Conservation (phyloP, 192 early-diverging fungal genomes). For the Gonapodya sp. region DNA sequence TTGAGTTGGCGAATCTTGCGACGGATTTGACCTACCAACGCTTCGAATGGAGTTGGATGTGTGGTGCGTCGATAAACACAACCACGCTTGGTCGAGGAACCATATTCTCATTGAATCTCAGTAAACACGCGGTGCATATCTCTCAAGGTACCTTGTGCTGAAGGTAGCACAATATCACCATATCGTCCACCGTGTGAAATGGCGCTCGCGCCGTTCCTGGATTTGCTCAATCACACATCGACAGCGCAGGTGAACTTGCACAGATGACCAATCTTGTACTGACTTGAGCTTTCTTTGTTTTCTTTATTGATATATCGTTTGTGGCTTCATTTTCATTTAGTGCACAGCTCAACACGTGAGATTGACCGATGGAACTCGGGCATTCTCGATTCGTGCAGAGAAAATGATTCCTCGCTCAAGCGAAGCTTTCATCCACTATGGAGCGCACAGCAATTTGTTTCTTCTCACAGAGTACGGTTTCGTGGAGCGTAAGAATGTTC, state of each 20-base stretch:
- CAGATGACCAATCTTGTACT: too few species aligned
- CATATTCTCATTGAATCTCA: too few species aligned
- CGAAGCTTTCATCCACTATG: conserved; percentile 29
- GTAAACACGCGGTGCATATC: conserved; percentile 30
- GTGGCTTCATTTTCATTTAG: too few species aligned
- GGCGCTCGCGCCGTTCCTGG: conserved; percentile 26
- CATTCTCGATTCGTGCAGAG: conserved; percentile 19
- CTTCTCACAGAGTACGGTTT: conserved; percentile 29
- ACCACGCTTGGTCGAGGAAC: too few species aligned
- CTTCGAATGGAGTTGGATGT: not conserved
- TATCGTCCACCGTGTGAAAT: conserved; percentile 10
- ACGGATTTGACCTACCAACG: not conserved
- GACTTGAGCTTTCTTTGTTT: too few species aligned
- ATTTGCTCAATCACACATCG: conserved; percentile 24
- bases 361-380: conserved; percentile 3
- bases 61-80: not conserved
- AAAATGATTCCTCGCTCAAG: not conserved
- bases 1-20: conserved; percentile 22
- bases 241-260: conserved; percentile 16
- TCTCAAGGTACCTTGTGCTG: conserved; percentile 15
- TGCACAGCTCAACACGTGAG: conserved; percentile 6
- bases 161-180: not conserved
- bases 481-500: not conserved
- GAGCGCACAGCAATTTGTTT: conserved; percentile 27
- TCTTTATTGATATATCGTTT: too few species aligned